Conservation (phyloP, 2,329 filamentous ascomycete species). For the Ophiosphaerella narmari region DNA sequence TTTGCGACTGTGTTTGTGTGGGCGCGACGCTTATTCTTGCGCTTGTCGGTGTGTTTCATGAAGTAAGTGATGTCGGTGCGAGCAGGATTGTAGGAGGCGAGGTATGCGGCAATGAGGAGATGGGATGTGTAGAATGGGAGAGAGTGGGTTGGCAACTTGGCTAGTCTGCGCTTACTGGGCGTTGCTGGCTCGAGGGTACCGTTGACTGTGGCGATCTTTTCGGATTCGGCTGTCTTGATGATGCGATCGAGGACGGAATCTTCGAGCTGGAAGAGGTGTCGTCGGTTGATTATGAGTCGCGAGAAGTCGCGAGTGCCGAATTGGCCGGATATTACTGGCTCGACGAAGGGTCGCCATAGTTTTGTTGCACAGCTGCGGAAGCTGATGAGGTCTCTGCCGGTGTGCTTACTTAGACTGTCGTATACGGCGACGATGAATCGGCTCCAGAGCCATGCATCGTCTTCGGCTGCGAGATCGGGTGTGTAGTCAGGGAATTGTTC, state of each 20-base stretch:
- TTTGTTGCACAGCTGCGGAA: constrained; percentile 72
- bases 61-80: constrained; percentile 76
- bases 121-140: constrained; percentile 75
- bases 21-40: constrained; percentile 51
- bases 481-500: constrained; percentile 54
- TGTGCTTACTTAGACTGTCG: constrained; percentile 81
- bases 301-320: constrained; percentile 81
- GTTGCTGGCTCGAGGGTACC: constrained; percentile 7
- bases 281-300: constrained; percentile 73
- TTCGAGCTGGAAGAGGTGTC: constrained; percentile 74
- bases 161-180: constrained; percentile 17
- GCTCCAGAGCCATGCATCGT: constrained; percentile 73
- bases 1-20: constrained; percentile 4
- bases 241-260: constrained; percentile 69
- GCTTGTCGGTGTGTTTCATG: constrained; percentile 67
- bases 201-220: neutral
- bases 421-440: constrained; percentile 84
- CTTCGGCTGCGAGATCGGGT: constrained; percentile 54
- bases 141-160: constrained; percentile 46
- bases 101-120: constrained; percentile 76
- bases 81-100: constrained; percentile 78
- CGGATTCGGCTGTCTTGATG: constrained; percentile 15
- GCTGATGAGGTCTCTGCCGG: constrained; percentile 75
- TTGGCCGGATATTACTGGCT: constrained; percentile 75
- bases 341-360: constrained; percentile 84